These are phyloP conservation scores for Novymonas esmeraldas DNA, from an alignment of 208 protist genomes.

Conservation along the genomic window DNA sequence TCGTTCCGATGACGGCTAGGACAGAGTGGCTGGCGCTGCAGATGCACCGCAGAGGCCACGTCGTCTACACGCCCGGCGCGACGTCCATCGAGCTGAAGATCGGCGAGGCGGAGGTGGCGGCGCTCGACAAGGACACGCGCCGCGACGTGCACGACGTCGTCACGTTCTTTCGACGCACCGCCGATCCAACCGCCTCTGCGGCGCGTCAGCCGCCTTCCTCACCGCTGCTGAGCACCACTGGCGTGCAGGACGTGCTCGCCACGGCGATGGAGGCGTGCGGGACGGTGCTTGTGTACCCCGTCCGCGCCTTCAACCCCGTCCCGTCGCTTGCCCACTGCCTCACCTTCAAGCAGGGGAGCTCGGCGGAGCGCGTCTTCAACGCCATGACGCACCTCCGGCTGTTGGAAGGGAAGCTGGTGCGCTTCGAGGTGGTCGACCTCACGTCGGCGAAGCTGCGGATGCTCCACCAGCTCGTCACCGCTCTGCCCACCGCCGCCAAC, in stretches of 20 bases:
- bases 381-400: slow-evolving; percentile 56
- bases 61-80: slow-evolving; percentile 70
- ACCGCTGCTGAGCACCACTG: slow-evolving; percentile 49
- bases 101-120: slow-evolving; percentile 14
- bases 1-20: slow-evolving; percentile 80
- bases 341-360: slow-evolving; percentile 70
- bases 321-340: slow-evolving; percentile 77
- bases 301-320: slow-evolving; percentile 51
- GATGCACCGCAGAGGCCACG: slow-evolving; percentile 54
- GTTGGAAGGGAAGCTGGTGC: slow-evolving; percentile 85
- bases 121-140: slow-evolving; percentile 26
- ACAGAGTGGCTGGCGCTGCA: slow-evolving; percentile 78
- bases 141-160: slow-evolving; percentile 33
- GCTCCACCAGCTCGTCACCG: slow-evolving; percentile 19
- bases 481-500: slow-evolving; percentile 6
- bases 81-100: slow-evolving; percentile 17
- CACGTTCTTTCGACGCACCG: slow-evolving; percentile 37
- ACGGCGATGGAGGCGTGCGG: slow-evolving; percentile 65
- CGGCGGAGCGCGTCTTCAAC: slow-evolving; percentile 73
- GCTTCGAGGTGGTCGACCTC: slow-evolving; percentile 74
- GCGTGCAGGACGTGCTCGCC: slow-evolving; percentile 83
- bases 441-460: slow-evolving; percentile 14
- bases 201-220: background rate
- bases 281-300: slow-evolving; percentile 62
- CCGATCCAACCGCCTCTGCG: background rate